Evolutionary conservation across 2,329 filamentous ascomycete genomes (phyloP).

Genomic region (Pseudogymnoascus destructans): DNA sequence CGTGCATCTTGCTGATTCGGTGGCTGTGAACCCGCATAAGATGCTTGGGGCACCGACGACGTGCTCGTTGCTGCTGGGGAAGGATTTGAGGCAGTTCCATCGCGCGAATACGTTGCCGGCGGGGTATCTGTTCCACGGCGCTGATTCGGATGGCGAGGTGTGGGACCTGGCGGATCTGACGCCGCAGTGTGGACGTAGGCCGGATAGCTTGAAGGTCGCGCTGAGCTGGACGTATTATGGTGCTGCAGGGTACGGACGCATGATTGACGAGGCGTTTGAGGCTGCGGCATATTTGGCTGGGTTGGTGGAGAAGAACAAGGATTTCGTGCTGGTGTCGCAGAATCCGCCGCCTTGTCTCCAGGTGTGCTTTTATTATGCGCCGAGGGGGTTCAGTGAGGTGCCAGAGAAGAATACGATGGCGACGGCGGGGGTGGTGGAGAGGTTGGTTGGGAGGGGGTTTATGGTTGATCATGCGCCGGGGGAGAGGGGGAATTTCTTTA

Average conservation of each 20-base stretch:
- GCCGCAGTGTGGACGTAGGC: slow-evolving; percentile 79
- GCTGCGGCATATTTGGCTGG: slow-evolving; percentile 56
- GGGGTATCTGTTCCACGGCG: slow-evolving; percentile 68
- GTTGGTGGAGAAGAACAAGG: slow-evolving; percentile 38
- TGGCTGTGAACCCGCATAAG: slow-evolving; percentile 91
- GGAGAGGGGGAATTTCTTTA: slow-evolving; percentile 50
- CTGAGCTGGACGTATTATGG: slow-evolving; percentile 88
- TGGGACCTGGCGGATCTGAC: slow-evolving; percentile 91
- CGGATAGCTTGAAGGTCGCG: slow-evolving; percentile 76
- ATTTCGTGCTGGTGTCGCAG: slow-evolving; percentile 60
- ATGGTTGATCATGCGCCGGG: slow-evolving; percentile 48
- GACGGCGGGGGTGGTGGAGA: slow-evolving; percentile 41
- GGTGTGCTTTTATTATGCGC: slow-evolving; percentile 84
- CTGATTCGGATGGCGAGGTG: slow-evolving; percentile 44
- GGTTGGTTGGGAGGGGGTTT: slow-evolving; percentile 45
- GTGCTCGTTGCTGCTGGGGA: slow-evolving; percentile 75
- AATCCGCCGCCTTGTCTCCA: slow-evolving; percentile 80
- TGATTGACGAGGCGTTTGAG: slow-evolving; percentile 61
- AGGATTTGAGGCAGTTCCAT: slow-evolving; percentile 66
- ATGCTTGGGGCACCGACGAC: slow-evolving; percentile 89
- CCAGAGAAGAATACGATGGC: slow-evolving; percentile 37
- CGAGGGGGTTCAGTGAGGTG: slow-evolving; percentile 36
- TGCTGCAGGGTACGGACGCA: slow-evolving; percentile 52
- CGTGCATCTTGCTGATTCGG: slow-evolving; percentile 59
- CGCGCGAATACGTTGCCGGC: slow-evolving; percentile 75